Percentiles rank a stretch among this genome's conserved stretches.
phyloP scores from a whole-genome alignment of 2,329 filamentous ascomycete species.

The Ceratocystis variospora region DNA sequence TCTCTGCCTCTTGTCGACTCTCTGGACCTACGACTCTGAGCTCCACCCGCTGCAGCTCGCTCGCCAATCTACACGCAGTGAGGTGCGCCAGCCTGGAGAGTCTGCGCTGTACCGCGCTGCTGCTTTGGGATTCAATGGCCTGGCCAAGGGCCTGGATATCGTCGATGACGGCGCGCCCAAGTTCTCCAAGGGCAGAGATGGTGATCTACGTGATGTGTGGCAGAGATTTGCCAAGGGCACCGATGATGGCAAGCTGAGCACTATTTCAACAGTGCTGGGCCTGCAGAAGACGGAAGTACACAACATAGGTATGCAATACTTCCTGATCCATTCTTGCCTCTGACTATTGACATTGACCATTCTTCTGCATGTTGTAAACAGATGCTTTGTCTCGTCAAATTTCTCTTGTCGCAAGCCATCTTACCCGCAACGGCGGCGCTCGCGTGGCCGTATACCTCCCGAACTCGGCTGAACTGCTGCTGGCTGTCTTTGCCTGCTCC shows the following conservation, averaged over 20 bases:
- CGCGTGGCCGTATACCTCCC: conserved; percentile 81
- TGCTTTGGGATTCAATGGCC: conserved; percentile 69
- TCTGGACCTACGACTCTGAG: conserved; percentile 67
- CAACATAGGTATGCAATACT: conserved; percentile 37
- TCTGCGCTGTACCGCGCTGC: conserved; percentile 78
- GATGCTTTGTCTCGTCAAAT: conserved; percentile 73
- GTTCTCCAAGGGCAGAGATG: conserved; percentile 71
- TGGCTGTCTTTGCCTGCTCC: conserved; percentile 69
- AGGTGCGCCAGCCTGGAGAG: conserved; percentile 70
- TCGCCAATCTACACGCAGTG: conserved; percentile 64
- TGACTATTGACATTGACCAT: not conserved
- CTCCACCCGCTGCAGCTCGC: conserved; percentile 83
- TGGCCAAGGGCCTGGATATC: conserved; percentile 65
- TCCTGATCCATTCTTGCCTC: not conserved
- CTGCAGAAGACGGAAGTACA: conserved; percentile 62
- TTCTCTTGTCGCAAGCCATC: conserved; percentile 67
- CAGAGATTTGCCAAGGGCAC: conserved; percentile 51
- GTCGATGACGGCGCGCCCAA: conserved; percentile 67
- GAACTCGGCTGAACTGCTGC: conserved; percentile 81
- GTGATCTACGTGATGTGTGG: conserved; percentile 88
- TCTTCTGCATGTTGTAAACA: conserved; percentile 23
- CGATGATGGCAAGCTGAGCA: conserved; percentile 53
- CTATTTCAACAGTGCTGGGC: conserved; percentile 67
- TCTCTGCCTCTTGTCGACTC: conserved; percentile 56
- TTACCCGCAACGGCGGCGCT: conserved; percentile 55